phyloP scores from a whole-genome alignment of 2,329 filamentous ascomycete species.

The Diaporthe citriasiana region DNA sequence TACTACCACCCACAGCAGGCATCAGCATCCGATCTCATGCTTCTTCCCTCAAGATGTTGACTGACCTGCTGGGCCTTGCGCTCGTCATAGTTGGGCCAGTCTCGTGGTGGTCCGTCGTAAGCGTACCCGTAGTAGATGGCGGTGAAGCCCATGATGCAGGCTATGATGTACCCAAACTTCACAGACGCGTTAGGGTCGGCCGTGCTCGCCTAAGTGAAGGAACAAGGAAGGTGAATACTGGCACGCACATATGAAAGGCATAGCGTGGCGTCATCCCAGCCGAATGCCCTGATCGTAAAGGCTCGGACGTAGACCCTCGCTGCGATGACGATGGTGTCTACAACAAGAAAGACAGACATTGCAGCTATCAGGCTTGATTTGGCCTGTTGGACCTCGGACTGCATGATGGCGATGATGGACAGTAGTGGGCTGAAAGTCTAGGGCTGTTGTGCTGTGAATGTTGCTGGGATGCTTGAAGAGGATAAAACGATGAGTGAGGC shows the following conservation, averaged over 20 bases:
- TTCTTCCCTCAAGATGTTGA: rapidly evolving
- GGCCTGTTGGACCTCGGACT: background rate
- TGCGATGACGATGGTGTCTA: slow-evolving; percentile 47
- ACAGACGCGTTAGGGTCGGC: background rate
- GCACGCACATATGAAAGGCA: slow-evolving; percentile 48
- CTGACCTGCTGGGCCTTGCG: slow-evolving; percentile 10
- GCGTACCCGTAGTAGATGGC: slow-evolving; percentile 52
- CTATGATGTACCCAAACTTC: slow-evolving; percentile 48
- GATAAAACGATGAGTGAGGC: too few species aligned
- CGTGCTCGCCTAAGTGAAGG: background rate
- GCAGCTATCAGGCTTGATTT: slow-evolving; percentile 42
- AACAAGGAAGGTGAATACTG: rapidly evolving
- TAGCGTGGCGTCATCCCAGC: slow-evolving; percentile 50
- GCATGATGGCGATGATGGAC: background rate
- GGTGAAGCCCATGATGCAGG: slow-evolving; percentile 48
- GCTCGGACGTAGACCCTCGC: slow-evolving; percentile 50
- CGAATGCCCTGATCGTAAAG: slow-evolving; percentile 48
- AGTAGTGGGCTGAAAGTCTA: background rate
- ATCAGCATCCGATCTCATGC: background rate
- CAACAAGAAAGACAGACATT: slow-evolving; percentile 48
- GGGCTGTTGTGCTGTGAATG: too few species aligned
- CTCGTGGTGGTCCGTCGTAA: slow-evolving; percentile 41
- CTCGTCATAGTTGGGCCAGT: slow-evolving; percentile 47
- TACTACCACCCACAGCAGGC: slow-evolving; percentile 47
- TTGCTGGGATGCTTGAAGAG: too few species aligned